Evolutionary conservation across 768 basidiomycete species (phyloP), one percentile per base, ranked within the genome.

Genomic region (Leccinellum luteum): DNA sequence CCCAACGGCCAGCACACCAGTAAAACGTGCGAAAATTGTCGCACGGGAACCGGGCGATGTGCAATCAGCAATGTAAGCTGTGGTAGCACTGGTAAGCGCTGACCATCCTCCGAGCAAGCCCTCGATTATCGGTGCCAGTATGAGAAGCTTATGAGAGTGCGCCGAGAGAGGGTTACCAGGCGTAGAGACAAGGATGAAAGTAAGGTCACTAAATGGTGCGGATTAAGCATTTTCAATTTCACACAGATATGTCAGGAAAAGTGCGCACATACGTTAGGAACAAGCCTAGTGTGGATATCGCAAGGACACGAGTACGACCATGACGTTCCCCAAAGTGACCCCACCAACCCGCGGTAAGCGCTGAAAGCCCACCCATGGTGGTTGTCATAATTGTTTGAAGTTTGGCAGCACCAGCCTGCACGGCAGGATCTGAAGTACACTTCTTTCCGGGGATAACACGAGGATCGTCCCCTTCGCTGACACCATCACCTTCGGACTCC

Each of bases 321-420:
- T 85, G 75, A 9, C 78, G 73, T 69, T 95, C 93, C 10, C 90
- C 87, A 43, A 86, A 82, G 50, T 85, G 81, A 52, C 90, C 90
- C 94, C 94, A 97, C 75, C 87, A 90, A 0, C 89, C 91, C 0
- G 92, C 92, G 4, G 89, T 90, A 48, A 92, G 74, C 1, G 91
- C 90, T 52, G 90, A 89, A 41, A 97, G 77, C 7, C 83, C 68
- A 52, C 90, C 92, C 85, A 90, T 89, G 9, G 80, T 80, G 12
- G 89, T 85, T 2, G 86, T 86, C 71, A 95, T 84, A 51, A 84
- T 81, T 7, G 86, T 86, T 73, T 91, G 90, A n/a, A 91, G 80
- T 55, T 77, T 79, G 23, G 87, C 89, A 2, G 89, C 88, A 41
- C 82, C 78, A 6, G 86, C 83, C 61, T 87, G 84, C 6, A 90